These are phyloP conservation scores for Antrodiella citrinella DNA, from an alignment of 768 basidiomycete genomes.

Conservation along the genomic window DNA sequence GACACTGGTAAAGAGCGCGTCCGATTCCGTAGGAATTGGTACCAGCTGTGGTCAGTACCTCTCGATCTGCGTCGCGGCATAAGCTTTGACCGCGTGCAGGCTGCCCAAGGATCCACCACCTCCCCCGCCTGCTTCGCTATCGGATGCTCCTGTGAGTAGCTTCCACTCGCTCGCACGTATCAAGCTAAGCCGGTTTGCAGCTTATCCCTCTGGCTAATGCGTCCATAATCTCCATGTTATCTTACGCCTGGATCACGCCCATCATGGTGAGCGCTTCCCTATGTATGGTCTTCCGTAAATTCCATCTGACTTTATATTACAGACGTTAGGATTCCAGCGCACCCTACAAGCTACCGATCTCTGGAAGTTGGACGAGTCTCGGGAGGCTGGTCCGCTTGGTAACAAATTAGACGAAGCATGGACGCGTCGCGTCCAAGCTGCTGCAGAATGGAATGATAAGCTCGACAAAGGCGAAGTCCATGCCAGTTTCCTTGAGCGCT, in stretches of 20 bases:
- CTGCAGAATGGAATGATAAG: slow-evolving; percentile 47
- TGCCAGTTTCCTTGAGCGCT: slow-evolving; percentile 31
- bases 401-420: slow-evolving; percentile 49
- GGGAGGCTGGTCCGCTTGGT: slow-evolving; percentile 43
- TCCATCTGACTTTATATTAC: neutral
- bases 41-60: slow-evolving; percentile 42
- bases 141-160: slow-evolving; percentile 40
- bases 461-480: slow-evolving; percentile 36
- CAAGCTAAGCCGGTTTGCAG: slow-evolving; percentile 21
- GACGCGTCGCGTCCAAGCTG: slow-evolving; percentile 36
- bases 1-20: slow-evolving; percentile 25
- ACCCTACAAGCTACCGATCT: slow-evolving; percentile 69
- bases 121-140: slow-evolving; percentile 44
- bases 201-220: slow-evolving; percentile 52
- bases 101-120: slow-evolving; percentile 52
- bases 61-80: neutral
- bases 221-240: slow-evolving; percentile 49
- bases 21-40: slow-evolving; percentile 40
- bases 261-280: slow-evolving; percentile 34
- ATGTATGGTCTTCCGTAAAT: too few species aligned
- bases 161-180: neutral
- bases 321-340: slow-evolving; percentile 61
- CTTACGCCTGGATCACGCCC: slow-evolving; percentile 59
- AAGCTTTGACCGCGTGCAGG: slow-evolving; percentile 27
- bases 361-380: slow-evolving; percentile 52